These are phyloP conservation scores for Astragalus membranaceus DNA, from an alignment of 306 rosid genomes.

Conservation along the genomic window DNA sequence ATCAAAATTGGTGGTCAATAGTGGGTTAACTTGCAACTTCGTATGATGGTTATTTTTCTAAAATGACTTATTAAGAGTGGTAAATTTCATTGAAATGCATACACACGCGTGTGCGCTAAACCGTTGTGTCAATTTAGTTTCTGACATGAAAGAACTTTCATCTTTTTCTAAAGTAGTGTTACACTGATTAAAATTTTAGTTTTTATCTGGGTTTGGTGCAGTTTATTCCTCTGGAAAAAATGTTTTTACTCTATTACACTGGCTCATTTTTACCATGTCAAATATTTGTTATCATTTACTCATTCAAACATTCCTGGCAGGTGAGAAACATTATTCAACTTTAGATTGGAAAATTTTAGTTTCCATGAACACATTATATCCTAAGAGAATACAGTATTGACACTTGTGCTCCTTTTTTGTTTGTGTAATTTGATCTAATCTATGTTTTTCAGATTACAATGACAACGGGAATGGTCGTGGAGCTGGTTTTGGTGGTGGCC, in stretches of 20 bases:
- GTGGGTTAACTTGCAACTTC: neutral
- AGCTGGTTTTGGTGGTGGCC: neutral
- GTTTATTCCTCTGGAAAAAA: neutral
- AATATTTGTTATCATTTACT: neutral
- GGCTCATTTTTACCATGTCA: neutral
- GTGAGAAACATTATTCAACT: neutral
- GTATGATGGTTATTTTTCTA: neutral
- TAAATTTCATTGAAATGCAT: neutral
- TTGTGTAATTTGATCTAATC: slow-evolving; percentile 10
- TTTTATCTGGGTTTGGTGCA: neutral
- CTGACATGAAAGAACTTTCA: neutral
- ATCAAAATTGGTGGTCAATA: neutral
- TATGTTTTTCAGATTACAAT: slow-evolving; percentile 22
- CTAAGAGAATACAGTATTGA: neutral
- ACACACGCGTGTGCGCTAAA: neutral
- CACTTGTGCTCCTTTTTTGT: slow-evolving; percentile 1
- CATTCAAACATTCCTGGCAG: neutral
- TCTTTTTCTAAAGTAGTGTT: neutral
- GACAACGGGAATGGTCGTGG: slow-evolving; percentile 14
- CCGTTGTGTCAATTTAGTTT: neutral
- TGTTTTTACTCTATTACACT: neutral
- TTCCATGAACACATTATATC: neutral
- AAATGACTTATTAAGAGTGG: neutral
- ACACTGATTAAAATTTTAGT: neutral
- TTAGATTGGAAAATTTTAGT: neutral